phyloP scores from a whole-genome alignment of 768 basidiomycete genomes.

The Pleurotus sapidus region DNA sequence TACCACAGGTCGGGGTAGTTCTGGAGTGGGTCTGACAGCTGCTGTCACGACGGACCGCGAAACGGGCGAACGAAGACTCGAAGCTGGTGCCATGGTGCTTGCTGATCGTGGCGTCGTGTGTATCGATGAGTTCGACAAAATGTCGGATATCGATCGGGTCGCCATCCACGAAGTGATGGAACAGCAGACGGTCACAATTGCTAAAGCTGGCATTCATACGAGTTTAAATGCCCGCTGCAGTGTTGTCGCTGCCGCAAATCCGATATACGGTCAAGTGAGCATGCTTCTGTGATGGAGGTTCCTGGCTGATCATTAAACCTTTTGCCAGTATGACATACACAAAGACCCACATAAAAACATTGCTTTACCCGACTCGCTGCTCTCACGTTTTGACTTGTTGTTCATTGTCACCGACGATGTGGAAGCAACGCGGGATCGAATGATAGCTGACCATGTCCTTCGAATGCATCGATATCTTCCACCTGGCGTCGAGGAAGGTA shows the following conservation, averaged over 20 bases:
- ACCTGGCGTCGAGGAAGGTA: conserved; percentile 95
- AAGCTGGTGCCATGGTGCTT: conserved; percentile 99
- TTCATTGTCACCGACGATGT: conserved; percentile 99
- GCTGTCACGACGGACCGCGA: conserved; percentile 98
- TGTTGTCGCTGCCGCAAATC: conserved; percentile 97
- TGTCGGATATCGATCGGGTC: conserved; percentile 98
- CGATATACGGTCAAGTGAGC: conserved; percentile 92
- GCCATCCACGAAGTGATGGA: conserved; percentile 99
- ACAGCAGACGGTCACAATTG: conserved; percentile 98
- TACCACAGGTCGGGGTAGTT: conserved; percentile 95
- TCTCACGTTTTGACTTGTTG: conserved; percentile 97
- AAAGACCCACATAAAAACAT: conserved; percentile 99
- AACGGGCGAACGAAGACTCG: conserved; percentile 93
- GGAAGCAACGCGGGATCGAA: conserved; percentile 89
- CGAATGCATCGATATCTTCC: conserved; percentile 96
- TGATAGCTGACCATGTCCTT: conserved; percentile 96
- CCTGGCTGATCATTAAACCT: conserved; percentile 9
- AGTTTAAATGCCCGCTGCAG: conserved; percentile 97
- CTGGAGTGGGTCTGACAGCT: conserved; percentile 98
- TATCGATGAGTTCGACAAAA: conserved; percentile 99
- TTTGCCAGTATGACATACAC: conserved; percentile 89
- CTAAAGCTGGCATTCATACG: conserved; percentile 98
- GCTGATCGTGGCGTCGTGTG: conserved; percentile 99
- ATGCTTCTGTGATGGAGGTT: conserved; percentile 3
- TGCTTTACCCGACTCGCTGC: conserved; percentile 93